Evolutionary conservation across 805 yeast species (phyloP).

Genomic region (Suhomyces sp.): DNA sequence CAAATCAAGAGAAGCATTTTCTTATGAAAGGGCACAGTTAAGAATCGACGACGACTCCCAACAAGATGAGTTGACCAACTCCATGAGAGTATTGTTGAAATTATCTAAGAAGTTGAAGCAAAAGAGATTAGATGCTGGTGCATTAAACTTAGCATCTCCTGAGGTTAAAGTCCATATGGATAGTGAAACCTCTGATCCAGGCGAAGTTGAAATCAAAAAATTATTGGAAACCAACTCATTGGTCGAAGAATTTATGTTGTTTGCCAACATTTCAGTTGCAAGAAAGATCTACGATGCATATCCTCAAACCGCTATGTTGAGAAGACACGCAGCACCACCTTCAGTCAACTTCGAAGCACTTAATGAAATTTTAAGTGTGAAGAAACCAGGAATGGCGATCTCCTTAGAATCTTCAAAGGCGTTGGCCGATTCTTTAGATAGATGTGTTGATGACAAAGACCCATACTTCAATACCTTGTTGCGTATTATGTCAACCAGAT

Average conservation of each 20-base stretch:
- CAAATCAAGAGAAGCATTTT: constrained; percentile 88
- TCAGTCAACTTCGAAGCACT: constrained; percentile 85
- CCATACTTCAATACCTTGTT: constrained; percentile 90
- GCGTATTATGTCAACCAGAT: constrained; percentile 95
- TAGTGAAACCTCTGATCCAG: constrained; percentile 95
- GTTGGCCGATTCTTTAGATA: constrained; percentile 89
- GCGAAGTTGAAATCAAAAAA: constrained; percentile 89
- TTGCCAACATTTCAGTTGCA: constrained; percentile 96
- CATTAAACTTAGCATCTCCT: constrained; percentile 93
- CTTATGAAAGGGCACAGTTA: constrained; percentile 89
- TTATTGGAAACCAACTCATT: constrained; percentile 88
- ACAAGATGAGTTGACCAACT: constrained; percentile 81
- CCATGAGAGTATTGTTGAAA: constrained; percentile 78
- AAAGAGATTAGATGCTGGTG: constrained; percentile 90
- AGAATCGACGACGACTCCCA: constrained; percentile 79
- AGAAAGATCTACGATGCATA: constrained; percentile 86
- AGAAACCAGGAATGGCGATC: constrained; percentile 67
- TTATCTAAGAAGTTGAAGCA: constrained; percentile 85
- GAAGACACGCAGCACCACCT: constrained; percentile 98
- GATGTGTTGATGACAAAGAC: constrained; percentile 79
- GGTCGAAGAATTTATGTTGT: constrained; percentile 97
- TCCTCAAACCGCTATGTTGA: constrained; percentile 97
- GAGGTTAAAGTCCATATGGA: constrained; percentile 98
- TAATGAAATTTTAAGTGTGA: constrained; percentile 82
- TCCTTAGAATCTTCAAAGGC: constrained; percentile 85